These are phyloP conservation scores for Cutaneotrichosporon sp. DNA, from an alignment of 1,284 basidiomycete genomes.

Conservation along the genomic window DNA sequence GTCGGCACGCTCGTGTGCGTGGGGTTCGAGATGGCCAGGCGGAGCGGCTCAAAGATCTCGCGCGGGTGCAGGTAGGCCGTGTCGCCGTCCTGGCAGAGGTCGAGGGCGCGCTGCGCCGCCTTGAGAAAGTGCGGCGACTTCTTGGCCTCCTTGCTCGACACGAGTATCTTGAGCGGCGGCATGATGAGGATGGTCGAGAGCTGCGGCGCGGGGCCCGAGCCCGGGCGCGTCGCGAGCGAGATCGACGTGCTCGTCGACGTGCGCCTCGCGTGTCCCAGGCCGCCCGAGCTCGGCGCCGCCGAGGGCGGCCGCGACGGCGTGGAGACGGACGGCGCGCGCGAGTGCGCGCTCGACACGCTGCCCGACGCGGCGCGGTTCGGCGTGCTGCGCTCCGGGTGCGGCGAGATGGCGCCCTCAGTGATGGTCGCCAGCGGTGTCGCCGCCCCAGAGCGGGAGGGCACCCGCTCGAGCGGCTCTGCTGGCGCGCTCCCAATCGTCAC, in stretches of 20 bases:
- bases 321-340: constrained; percentile 9
- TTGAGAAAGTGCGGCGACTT: constrained; percentile 77
- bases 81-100: constrained; percentile 72
- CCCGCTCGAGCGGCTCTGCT: neutral
- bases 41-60: constrained; percentile 88
- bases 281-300: constrained; percentile 4
- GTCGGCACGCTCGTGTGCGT: constrained; percentile 89
- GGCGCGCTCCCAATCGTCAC: constrained; percentile 5
- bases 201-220: constrained; percentile 31
- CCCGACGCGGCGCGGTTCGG: constrained; percentile 7
- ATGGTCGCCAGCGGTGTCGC: constrained; percentile 1
- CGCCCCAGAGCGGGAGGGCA: neutral
- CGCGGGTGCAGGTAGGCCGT: constrained; percentile 60
- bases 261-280: constrained; percentile 34
- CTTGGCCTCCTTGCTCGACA: constrained; percentile 85
- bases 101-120: constrained; percentile 77
- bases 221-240: constrained; percentile 32
- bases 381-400: constrained; percentile 20
- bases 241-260: constrained; percentile 41
- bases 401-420: neutral
- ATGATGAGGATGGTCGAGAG: constrained; percentile 62
- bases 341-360: constrained; percentile 10
- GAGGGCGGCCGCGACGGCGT: constrained; percentile 35
- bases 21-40: constrained; percentile 70
- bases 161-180: constrained; percentile 83